A percentile compares a stretch with the other conserved stretches of the same genome.
phyloP scores from a whole-genome alignment of 805 yeast genomes.

The Yarrowia osloensis region DNA sequence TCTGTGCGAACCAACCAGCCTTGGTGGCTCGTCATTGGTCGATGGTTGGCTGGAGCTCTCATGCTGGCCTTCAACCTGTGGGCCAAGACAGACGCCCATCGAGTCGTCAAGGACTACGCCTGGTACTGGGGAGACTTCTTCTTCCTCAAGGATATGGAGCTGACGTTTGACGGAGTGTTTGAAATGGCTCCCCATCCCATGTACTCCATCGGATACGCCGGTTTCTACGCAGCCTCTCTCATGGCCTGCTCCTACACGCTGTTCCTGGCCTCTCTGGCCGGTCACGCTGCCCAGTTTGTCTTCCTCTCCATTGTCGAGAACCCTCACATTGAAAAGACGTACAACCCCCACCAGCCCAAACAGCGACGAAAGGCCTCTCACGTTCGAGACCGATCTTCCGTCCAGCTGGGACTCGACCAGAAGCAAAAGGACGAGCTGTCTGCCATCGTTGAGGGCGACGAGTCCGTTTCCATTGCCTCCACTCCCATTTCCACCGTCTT shows the following conservation, averaged over 20 bases:
- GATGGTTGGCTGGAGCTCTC: constrained; percentile 59
- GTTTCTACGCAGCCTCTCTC: constrained; percentile 81
- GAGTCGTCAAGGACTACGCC: constrained; percentile 85
- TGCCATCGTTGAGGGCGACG: constrained; percentile 22
- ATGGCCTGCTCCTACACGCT: constrained; percentile 74
- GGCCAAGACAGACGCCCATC: constrained; percentile 86
- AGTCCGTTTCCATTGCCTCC: neutral
- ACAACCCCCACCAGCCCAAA: constrained; percentile 40
- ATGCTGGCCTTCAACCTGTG: constrained; percentile 73
- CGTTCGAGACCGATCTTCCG: constrained; percentile 9
- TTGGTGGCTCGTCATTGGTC: constrained; percentile 49
- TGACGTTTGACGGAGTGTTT: constrained; percentile 85
- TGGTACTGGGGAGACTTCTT: constrained; percentile 97
- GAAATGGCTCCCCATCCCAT: constrained; percentile 91
- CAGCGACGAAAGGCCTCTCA: constrained; percentile 33
- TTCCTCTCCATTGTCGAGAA: constrained; percentile 75
- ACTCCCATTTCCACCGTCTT: neutral
- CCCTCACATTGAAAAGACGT: constrained; percentile 83
- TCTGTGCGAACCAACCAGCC: constrained; percentile 48
- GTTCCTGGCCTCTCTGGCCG: constrained; percentile 66
- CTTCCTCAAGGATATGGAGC: constrained; percentile 67
- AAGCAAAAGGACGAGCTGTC: neutral
- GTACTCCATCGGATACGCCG: constrained; percentile 88
- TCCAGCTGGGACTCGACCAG: constrained; percentile 7
- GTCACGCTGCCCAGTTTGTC: constrained; percentile 75